A percentile compares a stretch with the other conserved stretches of the same genome.
phyloP scores from a whole-genome alignment of 345 rosid genomes.

The Pseudoturritis turrita region DNA sequence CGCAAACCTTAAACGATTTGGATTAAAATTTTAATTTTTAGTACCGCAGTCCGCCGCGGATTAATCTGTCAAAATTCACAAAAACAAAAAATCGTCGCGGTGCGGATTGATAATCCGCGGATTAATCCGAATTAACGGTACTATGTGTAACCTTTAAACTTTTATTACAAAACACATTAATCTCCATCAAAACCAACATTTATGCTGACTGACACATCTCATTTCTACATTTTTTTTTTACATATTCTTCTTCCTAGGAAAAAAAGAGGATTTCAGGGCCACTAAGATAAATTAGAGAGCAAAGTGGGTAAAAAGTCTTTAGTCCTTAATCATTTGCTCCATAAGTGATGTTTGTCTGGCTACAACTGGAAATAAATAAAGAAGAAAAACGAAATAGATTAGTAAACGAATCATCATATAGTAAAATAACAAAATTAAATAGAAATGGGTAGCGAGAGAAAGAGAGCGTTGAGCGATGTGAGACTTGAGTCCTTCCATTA shows the following conservation, averaged over 20 bases:
- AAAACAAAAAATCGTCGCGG: no score
- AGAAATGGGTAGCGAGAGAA: background rate
- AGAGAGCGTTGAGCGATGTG: conserved; percentile 28
- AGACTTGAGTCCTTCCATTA: conserved; percentile 19
- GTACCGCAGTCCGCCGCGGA: no score
- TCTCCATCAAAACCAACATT: background rate
- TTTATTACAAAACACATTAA: background rate
- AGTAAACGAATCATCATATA: background rate
- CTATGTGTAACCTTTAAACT: background rate
- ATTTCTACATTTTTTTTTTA: background rate
- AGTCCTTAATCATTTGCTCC: conserved; percentile 12
- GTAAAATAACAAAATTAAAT: background rate
- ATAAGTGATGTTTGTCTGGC: conserved; percentile 10
- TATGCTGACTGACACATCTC: background rate
- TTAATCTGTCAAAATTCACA: no score
- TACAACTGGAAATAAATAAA: conserved; percentile 11
- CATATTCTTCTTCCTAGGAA: background rate
- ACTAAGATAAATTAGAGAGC: background rate
- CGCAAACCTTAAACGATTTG: no score
- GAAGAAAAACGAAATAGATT: background rate
- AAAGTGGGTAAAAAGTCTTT: background rate
- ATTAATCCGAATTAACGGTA: no score
- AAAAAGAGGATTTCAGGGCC: background rate
- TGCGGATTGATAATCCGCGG: no score
- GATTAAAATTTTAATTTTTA: no score